These are phyloP conservation scores for Panaeolus cyanescens DNA, from an alignment of 768 basidiomycete genomes.

Conservation along the genomic window DNA sequence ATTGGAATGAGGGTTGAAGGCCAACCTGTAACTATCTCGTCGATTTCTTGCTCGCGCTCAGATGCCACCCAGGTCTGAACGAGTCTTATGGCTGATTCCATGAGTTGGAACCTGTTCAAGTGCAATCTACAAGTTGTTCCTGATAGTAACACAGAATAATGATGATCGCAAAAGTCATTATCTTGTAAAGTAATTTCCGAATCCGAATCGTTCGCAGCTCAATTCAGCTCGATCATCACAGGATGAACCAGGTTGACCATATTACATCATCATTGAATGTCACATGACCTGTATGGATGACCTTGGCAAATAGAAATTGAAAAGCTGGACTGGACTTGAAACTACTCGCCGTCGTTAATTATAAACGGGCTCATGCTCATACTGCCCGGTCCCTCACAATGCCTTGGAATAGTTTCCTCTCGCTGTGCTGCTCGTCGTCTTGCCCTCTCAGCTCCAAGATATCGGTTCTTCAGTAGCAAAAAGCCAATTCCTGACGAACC, in stretches of 20 bases:
- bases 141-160: not conserved
- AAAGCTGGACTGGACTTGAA: constrained; percentile 4
- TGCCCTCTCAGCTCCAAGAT: constrained; percentile 22
- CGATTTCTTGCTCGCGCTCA: constrained; percentile 58
- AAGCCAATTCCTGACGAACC: constrained; percentile 23
- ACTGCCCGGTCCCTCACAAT: not conserved
- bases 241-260: too few relatives aligned
- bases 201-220: too few relatives aligned
- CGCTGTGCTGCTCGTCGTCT: constrained; percentile 15
- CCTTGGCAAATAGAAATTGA: not conserved
- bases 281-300: too few relatives aligned
- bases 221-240: not conserved
- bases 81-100: constrained; percentile 46
- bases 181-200: not conserved
- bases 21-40: constrained; percentile 62
- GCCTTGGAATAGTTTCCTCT: not conserved
- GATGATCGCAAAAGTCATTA: not conserved
- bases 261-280: too few relatives aligned
- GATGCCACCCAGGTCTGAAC: constrained; percentile 77
- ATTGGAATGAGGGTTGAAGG: constrained; percentile 9
- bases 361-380: not conserved
- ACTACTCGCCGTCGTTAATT: not conserved
- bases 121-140: not conserved
- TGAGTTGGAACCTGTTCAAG: constrained; percentile 10
- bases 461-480: constrained; percentile 12